phyloP scores from a whole-genome alignment of 805 yeast species.

The Zygoascus flipseniorum region DNA sequence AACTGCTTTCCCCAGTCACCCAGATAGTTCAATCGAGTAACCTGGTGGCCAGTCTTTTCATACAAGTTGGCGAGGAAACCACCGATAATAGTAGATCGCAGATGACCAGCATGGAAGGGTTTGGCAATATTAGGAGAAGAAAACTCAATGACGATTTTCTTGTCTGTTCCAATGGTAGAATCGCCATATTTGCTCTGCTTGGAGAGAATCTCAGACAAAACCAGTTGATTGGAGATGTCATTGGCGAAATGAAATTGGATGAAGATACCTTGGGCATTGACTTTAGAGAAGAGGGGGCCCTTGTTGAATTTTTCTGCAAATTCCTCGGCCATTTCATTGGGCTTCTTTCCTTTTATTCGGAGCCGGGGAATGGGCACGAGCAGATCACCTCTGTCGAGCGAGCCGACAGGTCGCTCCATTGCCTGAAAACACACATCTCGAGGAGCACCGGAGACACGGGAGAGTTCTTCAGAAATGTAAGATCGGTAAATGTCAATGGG shows the following conservation, averaged over 20 bases:
- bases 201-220: constrained; percentile 58
- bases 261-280: constrained; percentile 81
- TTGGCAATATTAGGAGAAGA: constrained; percentile 98
- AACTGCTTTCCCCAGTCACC: constrained; percentile 99
- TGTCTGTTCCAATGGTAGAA: constrained; percentile 61
- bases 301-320: constrained; percentile 74
- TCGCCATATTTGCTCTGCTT: constrained; percentile 60
- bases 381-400: constrained; percentile 86
- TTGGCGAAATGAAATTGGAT: constrained; percentile 81
- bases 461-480: constrained; percentile 73
- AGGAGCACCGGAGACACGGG: constrained; percentile 65
- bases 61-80: constrained; percentile 87
- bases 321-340: constrained; percentile 62
- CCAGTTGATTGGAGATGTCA: constrained; percentile 54
- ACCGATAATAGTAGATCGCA: constrained; percentile 96
- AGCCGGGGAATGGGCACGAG: constrained; percentile 87
- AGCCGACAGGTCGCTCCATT: constrained; percentile 69
- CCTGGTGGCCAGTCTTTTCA: constrained; percentile 90
- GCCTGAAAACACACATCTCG: constrained; percentile 66
- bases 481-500: constrained; percentile 84
- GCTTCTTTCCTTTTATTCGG: constrained; percentile 76
- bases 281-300: constrained; percentile 59
- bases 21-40: constrained; percentile 80
- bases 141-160: constrained; percentile 75
- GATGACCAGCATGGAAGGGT: constrained; percentile 99